These are phyloP conservation scores for Clavispora asparagi DNA, from an alignment of 805 yeast genomes.

Conservation along the genomic window DNA sequence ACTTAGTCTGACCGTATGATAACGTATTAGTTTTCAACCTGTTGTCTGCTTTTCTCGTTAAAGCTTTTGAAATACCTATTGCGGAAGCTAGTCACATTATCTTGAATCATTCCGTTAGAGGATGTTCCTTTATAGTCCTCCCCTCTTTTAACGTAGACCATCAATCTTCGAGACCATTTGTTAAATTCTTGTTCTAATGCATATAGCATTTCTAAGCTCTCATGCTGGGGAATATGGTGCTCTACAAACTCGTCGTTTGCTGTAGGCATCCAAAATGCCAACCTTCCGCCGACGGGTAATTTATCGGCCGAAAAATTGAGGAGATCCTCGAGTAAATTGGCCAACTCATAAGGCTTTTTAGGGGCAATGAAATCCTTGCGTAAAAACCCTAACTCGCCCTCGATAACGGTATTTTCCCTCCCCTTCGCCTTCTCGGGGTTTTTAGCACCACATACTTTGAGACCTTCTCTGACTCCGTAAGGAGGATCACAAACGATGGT, in stretches of 20 bases:
- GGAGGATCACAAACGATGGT: slow-evolving; percentile 95
- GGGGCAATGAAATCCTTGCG: slow-evolving; percentile 86
- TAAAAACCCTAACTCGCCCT: slow-evolving; percentile 72
- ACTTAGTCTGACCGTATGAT: too few species aligned
- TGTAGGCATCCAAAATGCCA: slow-evolving; percentile 97
- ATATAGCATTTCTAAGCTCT: slow-evolving; percentile 61
- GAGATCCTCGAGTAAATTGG: slow-evolving; percentile 71
- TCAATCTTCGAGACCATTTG: slow-evolving; percentile 86
- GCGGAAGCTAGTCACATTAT: slow-evolving; percentile 55
- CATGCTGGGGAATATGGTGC: slow-evolving; percentile 74
- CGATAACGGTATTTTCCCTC: slow-evolving; percentile 66
- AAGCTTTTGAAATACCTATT: slow-evolving; percentile 73
- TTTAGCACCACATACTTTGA: slow-evolving; percentile 85
- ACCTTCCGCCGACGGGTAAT: slow-evolving; percentile 69
- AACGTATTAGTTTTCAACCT: background rate
- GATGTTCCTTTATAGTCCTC: slow-evolving; percentile 45
- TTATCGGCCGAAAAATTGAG: slow-evolving; percentile 66
- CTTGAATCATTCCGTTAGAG: slow-evolving; percentile 38
- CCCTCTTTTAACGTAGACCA: slow-evolving; percentile 71
- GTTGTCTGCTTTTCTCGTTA: slow-evolving; percentile 28
- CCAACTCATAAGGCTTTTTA: slow-evolving; percentile 82
- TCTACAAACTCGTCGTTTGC: slow-evolving; percentile 78
- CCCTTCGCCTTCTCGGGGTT: slow-evolving; percentile 63
- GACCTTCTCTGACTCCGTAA: slow-evolving; percentile 93
- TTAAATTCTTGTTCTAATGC: slow-evolving; percentile 83